These are phyloP conservation scores for Sphagnum magellanicum DNA, from an alignment of 228 moss, liverwort and hornwort genomes.

Conservation along the genomic window DNA sequence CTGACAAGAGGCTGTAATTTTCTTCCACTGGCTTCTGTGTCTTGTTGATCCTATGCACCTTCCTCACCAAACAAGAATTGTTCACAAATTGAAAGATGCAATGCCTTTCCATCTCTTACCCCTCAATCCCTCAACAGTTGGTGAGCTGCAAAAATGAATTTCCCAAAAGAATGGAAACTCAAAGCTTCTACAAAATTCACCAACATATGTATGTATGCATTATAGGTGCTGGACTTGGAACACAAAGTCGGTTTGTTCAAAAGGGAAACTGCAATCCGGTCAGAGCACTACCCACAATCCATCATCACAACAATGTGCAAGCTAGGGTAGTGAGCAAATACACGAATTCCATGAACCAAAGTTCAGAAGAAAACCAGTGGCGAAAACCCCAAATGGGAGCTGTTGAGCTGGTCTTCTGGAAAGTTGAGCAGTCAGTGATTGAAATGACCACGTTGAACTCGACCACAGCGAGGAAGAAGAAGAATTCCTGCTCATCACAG, in stretches of 20 bases:
- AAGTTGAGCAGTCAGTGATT: background rate
- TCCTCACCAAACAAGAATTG: too few relatives aligned
- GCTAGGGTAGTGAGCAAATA: background rate
- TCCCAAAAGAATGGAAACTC: too few relatives aligned
- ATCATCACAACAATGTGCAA: too few relatives aligned
- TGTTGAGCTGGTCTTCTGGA: background rate
- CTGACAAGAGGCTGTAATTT: background rate
- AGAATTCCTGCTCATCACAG: background rate
- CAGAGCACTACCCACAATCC: too few relatives aligned
- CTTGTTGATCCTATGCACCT: too few relatives aligned
- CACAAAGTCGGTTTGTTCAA: background rate
- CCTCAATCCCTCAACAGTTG: too few relatives aligned
- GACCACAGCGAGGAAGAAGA: background rate
- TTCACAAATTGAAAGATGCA: too few relatives aligned
- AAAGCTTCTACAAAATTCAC: too few relatives aligned
- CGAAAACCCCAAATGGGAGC: background rate
- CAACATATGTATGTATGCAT: too few relatives aligned
- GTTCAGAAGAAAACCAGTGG: background rate
- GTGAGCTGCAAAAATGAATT: too few relatives aligned
- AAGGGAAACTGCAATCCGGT: too few relatives aligned
- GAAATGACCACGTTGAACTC: background rate
- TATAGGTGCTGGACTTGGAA: background rate
- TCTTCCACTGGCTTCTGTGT: background rate
- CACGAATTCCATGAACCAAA: background rate
- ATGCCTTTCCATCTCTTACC: background rate